Base-by-base conservation (phyloP, 352 stramenopile species). In the Phytophthora pisi region DNA sequence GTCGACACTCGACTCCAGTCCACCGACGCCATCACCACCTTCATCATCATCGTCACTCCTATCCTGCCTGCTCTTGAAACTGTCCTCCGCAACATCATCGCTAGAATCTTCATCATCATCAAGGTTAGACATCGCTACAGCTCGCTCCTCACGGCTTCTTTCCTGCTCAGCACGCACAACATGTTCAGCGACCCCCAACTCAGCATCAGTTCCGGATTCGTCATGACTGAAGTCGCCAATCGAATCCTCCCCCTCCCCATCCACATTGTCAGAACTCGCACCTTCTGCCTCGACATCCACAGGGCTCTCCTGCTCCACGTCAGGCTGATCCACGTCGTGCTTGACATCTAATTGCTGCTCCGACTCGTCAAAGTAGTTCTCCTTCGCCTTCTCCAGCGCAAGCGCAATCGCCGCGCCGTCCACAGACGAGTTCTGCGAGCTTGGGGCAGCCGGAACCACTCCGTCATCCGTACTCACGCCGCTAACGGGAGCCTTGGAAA, bases 131-230 rank as follows among this genome's bases (percentile, higher is more conserved):
- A 64, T 70, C 46, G 57, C 61, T 66, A 70, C 26, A 50, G 65
- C 46, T 61, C 59, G 56, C 51, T 64, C 53, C 55, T 79, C 51
- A 74, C 26, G 58, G 64, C 51, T 74, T 71, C 2, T 57, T 72
- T 77, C 68, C 72, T 79, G 64, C 68, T 77, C 56, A 79, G 61
- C 40, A 74, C 60, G 51, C 60, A 74, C 51, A 74, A 77, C 61
- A 74, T 61, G 52, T 72, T 76, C 64, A 74, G 64, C 64, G 50
- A 65, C 24, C 60, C 36, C 64, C 63, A 74, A 55, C 43, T 73
- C 58, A 66, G 51, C 59, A 75, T 57, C 61, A 78, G 18, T 58
- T 56, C 50, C 46, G 24, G 57, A 60, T 57, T 79, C 71, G 31
- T 73, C 54, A 73, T 68, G 71, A 74, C 71, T 68, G 20, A 54